Evolutionary conservation across 148 eudicot species (phyloP), one percentile per base, ranked within the genome.

Genomic region (Vaccinium darrowii): DNA sequence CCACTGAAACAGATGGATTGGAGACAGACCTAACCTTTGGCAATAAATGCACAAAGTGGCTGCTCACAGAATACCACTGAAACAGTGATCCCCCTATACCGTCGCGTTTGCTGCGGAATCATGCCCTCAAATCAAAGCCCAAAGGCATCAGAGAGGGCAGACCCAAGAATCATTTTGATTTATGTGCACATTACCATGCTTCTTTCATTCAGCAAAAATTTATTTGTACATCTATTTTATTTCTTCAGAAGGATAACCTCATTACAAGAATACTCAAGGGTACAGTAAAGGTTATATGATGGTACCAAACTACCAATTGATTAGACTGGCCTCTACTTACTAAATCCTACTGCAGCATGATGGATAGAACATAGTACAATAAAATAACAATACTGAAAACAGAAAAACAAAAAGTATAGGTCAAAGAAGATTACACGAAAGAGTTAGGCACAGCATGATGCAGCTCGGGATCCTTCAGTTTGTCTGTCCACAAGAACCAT

Each of bases 401-500:
- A 1, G 52, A 2, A 58, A 39, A 12, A 13, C 18, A 30, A 14
- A 69, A 53, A n/a, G 15, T 43, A 54, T 51, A 49, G 58, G 51
- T 51, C 19, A 39, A 58, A 84, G 3, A 23, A 63, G 19, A 43
- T 30, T 33, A 83, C 53, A 25, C 79, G 3, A 36, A 84, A 65
- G 84, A 36, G 80, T 88, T 90, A 94, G 79, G 98, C 85, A 89
- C 98, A 97, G 89, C 99, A 95, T 54, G 94, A 50, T 57, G 97
- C 78, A 86, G 97, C 84, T 76, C 88, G 91, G 79, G 94, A 84
- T 86, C 94, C 95, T 84, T 92, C 98, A 36, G 94, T 82, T 82
- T 92, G 96, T 86, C 97, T 87, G 84, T 95, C 93, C 18, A 92
- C 95, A 39, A 97, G 94, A 90, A 97, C 97, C 98, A 97, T 97